Evolutionary conservation across 1,284 basidiomycete species (phyloP), one percentile per base, ranked within the genome.

Genomic region (Pseudozyma thailandica): DNA sequence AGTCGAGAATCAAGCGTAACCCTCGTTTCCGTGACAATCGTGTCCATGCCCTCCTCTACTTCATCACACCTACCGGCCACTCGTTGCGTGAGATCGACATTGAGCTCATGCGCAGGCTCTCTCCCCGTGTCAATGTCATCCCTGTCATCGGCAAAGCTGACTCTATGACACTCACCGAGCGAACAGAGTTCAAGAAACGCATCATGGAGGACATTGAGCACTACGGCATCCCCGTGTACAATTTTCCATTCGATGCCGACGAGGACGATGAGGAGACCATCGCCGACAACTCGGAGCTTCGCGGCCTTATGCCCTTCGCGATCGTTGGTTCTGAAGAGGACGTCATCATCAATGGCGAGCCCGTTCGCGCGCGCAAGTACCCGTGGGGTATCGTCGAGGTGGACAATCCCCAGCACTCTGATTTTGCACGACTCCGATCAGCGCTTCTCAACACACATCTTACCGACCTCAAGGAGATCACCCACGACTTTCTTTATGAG

Each of bases 141-240:
- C 96, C 96, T 56, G 95, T 98, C 80, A 89, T 99, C 82, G 96
- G 96, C 75, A 98, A 98, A 85, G 91, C 94, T 7, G 96, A 99
- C 85, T 91, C 92, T 8, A 86, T 99, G 83, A 98, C 95, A 16
- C 60, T 64, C 27, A 50, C 51, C 30, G 81, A 82, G 62, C 65
- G 70, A 46, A 88, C 89, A 66, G 93, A 90, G 12, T 99, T 98
- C 89, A 98, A 97, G 88, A 94, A 94, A 85, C 88, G 96, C 39
- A 70, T 98, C 82, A 98, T 98, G 94, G 94, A 98, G 85, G 95
- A 99, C 83, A 98, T 99, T 75, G 95, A 98, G 82, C 89, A 98
- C 86, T 98, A 98, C 83, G 90, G 91, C 74, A 98, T 99, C 77
- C 95, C 96, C 6, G 91, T 98, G 43, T 99, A 98, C 88, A 98